These are phyloP conservation scores for Botryosphaeria agaves DNA, from an alignment of 2,329 filamentous ascomycete species.

Conservation along the genomic window DNA sequence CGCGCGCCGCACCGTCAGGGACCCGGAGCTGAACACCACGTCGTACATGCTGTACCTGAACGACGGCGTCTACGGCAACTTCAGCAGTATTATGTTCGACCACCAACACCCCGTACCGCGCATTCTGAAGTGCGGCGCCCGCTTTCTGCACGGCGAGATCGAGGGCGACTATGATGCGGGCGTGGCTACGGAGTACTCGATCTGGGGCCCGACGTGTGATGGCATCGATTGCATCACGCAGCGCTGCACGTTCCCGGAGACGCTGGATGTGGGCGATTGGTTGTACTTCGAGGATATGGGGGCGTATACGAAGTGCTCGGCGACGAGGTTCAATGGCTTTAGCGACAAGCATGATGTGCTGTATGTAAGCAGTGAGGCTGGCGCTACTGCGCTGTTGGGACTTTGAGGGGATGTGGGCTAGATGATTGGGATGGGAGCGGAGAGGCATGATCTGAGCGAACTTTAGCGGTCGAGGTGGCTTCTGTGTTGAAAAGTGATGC, in stretches of 20 bases:
- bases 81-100: slow-evolving; percentile 98
- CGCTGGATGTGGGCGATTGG: slow-evolving; percentile 89
- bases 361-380: slow-evolving; percentile 88
- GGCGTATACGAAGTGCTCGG: slow-evolving; percentile 95
- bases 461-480: too few species aligned
- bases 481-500: too few species aligned
- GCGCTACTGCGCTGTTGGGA: slow-evolving; percentile 55
- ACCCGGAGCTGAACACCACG: slow-evolving; percentile 45
- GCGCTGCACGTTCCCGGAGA: slow-evolving; percentile 57
- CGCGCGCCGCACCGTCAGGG: slow-evolving; percentile 73
- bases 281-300: slow-evolving; percentile 98
- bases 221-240: slow-evolving; percentile 89
- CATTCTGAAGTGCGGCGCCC: slow-evolving; percentile 48
- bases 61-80: slow-evolving; percentile 95
- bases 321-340: slow-evolving; percentile 96
- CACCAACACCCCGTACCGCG: slow-evolving; percentile 83
- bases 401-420: too few species aligned
- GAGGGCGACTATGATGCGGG: slow-evolving; percentile 21
- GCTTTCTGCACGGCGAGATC: slow-evolving; percentile 37
- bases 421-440: too few species aligned
- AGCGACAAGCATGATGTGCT: slow-evolving; percentile 81
- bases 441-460: too few species aligned
- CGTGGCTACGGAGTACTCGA: slow-evolving; percentile 57
- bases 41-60: slow-evolving; percentile 97
- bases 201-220: slow-evolving; percentile 97